Evolutionary conservation across 2,329 filamentous ascomycete genomes (phyloP).

Genomic region (Sarocladium strictum): DNA sequence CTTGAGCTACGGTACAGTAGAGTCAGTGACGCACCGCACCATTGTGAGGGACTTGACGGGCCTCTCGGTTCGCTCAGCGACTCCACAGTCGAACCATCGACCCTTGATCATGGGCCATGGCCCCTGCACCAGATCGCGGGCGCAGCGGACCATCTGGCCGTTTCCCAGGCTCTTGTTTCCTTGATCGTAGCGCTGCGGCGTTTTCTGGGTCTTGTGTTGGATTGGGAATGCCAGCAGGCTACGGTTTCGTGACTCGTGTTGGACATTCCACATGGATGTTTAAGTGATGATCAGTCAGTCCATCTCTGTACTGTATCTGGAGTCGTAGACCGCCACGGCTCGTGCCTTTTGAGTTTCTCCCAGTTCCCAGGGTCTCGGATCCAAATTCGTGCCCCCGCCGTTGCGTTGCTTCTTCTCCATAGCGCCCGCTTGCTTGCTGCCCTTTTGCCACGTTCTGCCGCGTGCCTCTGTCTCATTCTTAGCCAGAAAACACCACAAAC

Average conservation of each 20-base stretch:
- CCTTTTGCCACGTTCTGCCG: conserved; percentile 4
- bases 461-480: neutral
- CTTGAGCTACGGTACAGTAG: neutral
- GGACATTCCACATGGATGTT: neutral
- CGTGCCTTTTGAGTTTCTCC: neutral
- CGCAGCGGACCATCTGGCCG: neutral
- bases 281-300: too few species aligned
- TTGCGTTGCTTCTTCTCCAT: neutral
- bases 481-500: neutral
- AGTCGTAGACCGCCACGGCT: too few species aligned
- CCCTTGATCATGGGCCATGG: neutral
- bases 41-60: neutral
- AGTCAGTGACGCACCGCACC: neutral
- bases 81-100: neutral
- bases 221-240: neutral
- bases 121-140: neutral
- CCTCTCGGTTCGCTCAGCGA: neutral
- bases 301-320: too few species aligned
- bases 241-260: neutral
- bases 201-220: neutral
- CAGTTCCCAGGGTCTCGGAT: conserved; percentile 6
- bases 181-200: neutral
- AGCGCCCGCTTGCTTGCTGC: neutral
- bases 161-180: neutral
- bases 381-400: neutral